Base-by-base conservation (phyloP, 306 rosid species). In the Coriaria nepalensis region DNA sequence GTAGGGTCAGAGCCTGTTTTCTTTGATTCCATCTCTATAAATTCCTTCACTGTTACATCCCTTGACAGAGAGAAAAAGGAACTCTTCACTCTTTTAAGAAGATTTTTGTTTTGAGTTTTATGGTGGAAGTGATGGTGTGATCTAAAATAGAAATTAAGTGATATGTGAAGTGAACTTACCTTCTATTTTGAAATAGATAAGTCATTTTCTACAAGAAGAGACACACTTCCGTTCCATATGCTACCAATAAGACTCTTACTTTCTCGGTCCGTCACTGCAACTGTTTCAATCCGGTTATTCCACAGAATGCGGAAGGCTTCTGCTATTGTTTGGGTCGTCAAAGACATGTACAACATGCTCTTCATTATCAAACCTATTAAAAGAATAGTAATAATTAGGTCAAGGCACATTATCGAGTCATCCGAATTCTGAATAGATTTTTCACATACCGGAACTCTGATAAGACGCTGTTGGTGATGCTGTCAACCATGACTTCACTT, bases 241-340 rank as follows among this genome's bases (percentile, higher is more conserved):
- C 69, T 56, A 20, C 87, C 93, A 2, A 76, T 43, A 37, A 86
- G 71, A 64, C 60, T 78, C 65, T 71, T 69, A 40, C 38, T 69
- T 45, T 62, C 59, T 58, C 49, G 35, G 57, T 73, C 64, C 11
- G 56, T 47, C 34, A 81, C 83, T 11, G 75, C 87, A 59, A 75
- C 63, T 37, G 58, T 67, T 50, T 73, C 48, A 49, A 45, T 59
- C 45, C 49, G 72, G 55, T 43, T 73, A 54, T 64, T 53, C 82
- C 76, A 43, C 3, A 78, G 72, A 59, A 60, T 3, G 45, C 61
- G 68, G 20, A 80, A 40, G 38, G 80, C 79, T 56, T 78, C 84
- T n/a, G 60, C 62, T 45, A 85, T 49, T 58, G 61, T 73, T 64
- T 81, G 82, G 82, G 71, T 71, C 60, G 47, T 66, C 76, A 45